Evolutionary conservation across 1,139 yeast genomes (phyloP), one percentile per base, ranked within the genome.

Genomic region (Suhomyces taliae): DNA sequence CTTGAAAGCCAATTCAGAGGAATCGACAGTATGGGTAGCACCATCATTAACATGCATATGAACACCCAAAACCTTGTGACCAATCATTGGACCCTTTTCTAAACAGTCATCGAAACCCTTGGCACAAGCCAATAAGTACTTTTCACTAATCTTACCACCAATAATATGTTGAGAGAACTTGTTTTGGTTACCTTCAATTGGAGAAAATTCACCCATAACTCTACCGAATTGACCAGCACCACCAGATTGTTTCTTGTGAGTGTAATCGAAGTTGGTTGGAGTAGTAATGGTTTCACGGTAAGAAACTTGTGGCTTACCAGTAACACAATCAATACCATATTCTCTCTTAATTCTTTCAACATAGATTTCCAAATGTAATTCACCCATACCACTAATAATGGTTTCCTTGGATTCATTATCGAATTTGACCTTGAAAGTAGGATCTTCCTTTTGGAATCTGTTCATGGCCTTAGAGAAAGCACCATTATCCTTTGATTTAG

Each of bases 151-250:
- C 76, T 89, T 89, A 63, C 99, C 99, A 59, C 99, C 99, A 55
- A 93, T 95, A 66, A 93, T 85, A 55, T 86, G 89, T 45, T 96
- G 88, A 62, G 85, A 81, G 69, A 93, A 93, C 54, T 75, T 76
- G 67, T 90, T 91, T 47, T 77, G 80, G 38, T 42, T 42, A 45
- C 84, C 84, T 46, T 79, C 86, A 41, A 81, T 65, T 40, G 93
- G 85, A 11, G 78, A 70, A 71, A 95, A 70, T 47, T 78, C 82
- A 64, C 99, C 99, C 70, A 91, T 88, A 59, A 93, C 97, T 74
- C 95, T 85, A 70, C 96, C 99, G 66, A 85, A 93, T 76, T 93
- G 99, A 74, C 99, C 99, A 56, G 99, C 96, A 80, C 99, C 99
- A 70, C 99, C 99, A 63, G 95, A 82, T 76, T 93, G 99, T 67